Evolutionary conservation across 345 rosid genomes (phyloP), one percentile per base, ranked within the genome.

Genomic region (Limnanthes douglasii): DNA sequence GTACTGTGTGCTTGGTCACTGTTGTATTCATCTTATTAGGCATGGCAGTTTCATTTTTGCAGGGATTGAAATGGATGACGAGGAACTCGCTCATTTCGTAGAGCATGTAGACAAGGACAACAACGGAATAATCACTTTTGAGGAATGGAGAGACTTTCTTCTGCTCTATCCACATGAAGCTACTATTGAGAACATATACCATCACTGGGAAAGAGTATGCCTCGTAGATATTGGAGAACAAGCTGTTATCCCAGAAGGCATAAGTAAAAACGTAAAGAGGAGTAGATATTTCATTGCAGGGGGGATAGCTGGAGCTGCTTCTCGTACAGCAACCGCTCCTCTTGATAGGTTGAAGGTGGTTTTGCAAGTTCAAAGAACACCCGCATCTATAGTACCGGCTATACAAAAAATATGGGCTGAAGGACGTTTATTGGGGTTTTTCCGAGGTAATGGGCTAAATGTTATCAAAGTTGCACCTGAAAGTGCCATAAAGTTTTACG

Each of bases 111-210:
- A 90, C 39, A 78, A 90, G 73, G 98, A 80, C 60, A 90, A 80
- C 18, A 75, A 84, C 45, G 98, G 98, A 15, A 83, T 71, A 34
- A 90, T 90, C 52, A 90, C 94, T 8, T 90, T 90, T 40, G 85
- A 84, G 48, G 98, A 90, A 65, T 90, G 98, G 98, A 77, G 98
- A 50, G 98, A 90, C 56, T 90, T 90, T 56, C 94, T 90, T 31
- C 62, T 84, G 37, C 75, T 90, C 6, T 78, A 77, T 56, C 98
- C 95, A 18, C 98, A 90, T 21, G 98, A 90, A 58, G 94, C 94
- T 27, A 84, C 96, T 8, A 71, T 90, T 31, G 93, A 77, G 41
- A 90, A 84, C 48, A 90, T 90, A 18, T 90, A 80, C 46, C 95
- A 67, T 50, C 84, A 90, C 41, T 72, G 93, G 78, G 98, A 84